phyloP scores from a whole-genome alignment of 2,329 filamentous ascomycete genomes.

The Fusarium agapanthi region DNA sequence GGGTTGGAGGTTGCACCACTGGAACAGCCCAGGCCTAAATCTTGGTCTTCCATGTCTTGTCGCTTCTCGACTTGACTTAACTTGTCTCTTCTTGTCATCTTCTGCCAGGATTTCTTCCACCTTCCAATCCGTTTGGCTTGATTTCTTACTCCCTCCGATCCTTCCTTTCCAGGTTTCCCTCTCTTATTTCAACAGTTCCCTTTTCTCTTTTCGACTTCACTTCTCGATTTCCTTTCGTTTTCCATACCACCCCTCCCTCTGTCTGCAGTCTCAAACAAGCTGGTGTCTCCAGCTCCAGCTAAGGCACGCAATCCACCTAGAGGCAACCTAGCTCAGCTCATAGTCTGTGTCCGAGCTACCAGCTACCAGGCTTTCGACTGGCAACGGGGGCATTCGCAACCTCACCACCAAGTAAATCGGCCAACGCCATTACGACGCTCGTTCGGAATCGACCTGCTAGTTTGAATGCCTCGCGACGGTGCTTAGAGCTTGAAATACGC shows the following conservation, averaged over 20 bases:
- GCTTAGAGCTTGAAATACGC: constrained; percentile 17
- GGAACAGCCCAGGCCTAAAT: constrained; percentile 3
- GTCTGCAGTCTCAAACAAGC: constrained; percentile 9
- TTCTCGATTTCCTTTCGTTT: constrained; percentile 16
- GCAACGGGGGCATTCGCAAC: constrained; percentile 14
- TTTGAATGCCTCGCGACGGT: constrained; percentile 34
- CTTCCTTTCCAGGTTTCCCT: background rate
- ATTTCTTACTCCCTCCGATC: background rate
- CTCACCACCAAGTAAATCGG: constrained; percentile 12
- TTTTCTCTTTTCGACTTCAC: constrained; percentile 29
- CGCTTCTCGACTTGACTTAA: too few species aligned
- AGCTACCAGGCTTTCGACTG: constrained; percentile 7
- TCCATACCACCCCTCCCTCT: constrained; percentile 14
- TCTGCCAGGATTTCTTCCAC: constrained; percentile 36
- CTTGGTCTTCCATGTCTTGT: background rate
- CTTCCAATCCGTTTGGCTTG: constrained; percentile 17
- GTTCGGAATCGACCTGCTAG: constrained; percentile 12
- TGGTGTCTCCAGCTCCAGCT: constrained; percentile 10
- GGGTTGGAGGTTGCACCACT: constrained; percentile 28
- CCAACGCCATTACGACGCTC: constrained; percentile 9
- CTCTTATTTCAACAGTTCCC: constrained; percentile 9
- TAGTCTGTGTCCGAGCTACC: constrained; percentile 11
- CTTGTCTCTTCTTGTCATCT: constrained; percentile 18
- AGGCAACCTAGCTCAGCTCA: background rate
- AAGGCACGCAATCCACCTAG: constrained; percentile 1